Conservation (phyloP, 179 eudicot genomes). For the Beta macrorhiza region DNA sequence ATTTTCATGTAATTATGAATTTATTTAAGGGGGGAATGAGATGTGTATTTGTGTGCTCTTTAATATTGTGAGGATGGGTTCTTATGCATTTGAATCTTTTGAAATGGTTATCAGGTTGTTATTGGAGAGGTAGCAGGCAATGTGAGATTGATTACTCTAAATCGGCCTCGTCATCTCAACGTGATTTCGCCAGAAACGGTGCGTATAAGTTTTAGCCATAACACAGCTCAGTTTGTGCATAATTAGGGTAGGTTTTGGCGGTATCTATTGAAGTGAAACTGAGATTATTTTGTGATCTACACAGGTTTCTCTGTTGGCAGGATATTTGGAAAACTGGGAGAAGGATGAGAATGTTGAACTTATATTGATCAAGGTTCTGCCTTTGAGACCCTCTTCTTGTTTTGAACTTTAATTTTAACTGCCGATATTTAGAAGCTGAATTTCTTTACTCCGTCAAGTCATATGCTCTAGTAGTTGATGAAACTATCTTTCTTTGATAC, state of each 20-base stretch:
- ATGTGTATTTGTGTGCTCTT: not conserved
- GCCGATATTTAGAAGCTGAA: not conserved
- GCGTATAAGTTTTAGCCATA: constrained; percentile 15
- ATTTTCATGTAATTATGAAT: not conserved
- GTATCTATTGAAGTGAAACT: constrained; percentile 7
- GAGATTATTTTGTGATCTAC: constrained; percentile 12
- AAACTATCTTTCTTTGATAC: not conserved
- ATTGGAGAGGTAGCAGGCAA: constrained; percentile 61
- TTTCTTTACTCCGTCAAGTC: not conserved
- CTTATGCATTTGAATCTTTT: not conserved
- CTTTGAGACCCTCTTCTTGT: not conserved
- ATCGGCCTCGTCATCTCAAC: constrained; percentile 83
- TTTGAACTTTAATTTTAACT: not conserved
- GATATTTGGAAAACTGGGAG: constrained; percentile 87
- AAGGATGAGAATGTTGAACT: constrained; percentile 65
- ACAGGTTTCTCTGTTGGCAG: constrained; percentile 74
- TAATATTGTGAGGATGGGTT: not conserved
- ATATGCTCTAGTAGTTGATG: not conserved
- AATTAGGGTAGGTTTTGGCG: not conserved
- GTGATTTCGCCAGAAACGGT: constrained; percentile 84
- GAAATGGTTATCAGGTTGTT: constrained; percentile 54
- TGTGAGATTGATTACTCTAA: constrained; percentile 74
- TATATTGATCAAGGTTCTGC: constrained; percentile 69
- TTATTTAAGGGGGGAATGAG: not conserved
- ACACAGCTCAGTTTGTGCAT: not conserved